phyloP scores from a whole-genome alignment of 2,329 filamentous ascomycete species.

The Verticillium albo-atrum region DNA sequence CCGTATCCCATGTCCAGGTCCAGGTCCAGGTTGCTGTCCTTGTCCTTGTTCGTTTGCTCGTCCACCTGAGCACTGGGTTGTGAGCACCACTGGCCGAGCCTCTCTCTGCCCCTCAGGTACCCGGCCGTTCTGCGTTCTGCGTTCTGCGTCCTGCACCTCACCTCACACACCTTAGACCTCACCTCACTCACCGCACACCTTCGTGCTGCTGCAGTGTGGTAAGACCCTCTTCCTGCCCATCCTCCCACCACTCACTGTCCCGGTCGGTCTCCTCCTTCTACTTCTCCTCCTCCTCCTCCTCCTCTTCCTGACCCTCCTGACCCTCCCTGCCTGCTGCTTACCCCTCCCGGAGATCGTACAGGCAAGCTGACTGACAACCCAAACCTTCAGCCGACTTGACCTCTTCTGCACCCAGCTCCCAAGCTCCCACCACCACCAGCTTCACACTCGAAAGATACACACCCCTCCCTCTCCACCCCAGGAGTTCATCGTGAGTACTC shows the following conservation, averaged over 20 bases:
- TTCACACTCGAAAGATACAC: neutral
- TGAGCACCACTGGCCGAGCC: too few relatives aligned
- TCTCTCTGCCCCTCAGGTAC: too few relatives aligned
- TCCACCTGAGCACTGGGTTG: too few relatives aligned
- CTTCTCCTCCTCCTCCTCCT: slow-evolving; percentile 7
- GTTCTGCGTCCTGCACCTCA: neutral
- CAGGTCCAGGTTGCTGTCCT: too few relatives aligned
- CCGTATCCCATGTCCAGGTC: too few relatives aligned
- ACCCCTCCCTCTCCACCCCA: slow-evolving; percentile 1
- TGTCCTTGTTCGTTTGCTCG: too few relatives aligned
- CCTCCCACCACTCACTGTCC: neutral
- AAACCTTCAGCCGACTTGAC: too few relatives aligned
- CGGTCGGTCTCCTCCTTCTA: neutral
- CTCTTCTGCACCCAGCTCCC: neutral
- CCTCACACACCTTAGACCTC: neutral
- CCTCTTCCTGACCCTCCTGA: too few relatives aligned
- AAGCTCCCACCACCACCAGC: neutral
- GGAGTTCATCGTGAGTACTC: slow-evolving; percentile 4
- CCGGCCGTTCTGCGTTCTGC: too few relatives aligned
- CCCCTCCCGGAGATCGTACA: slow-evolving; percentile 21
- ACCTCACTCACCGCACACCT: too few relatives aligned
- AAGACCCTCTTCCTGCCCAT: neutral
- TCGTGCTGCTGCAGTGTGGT: too few relatives aligned
- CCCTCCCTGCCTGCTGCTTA: slow-evolving; percentile 5
- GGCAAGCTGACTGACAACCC: slow-evolving; percentile 4